Percentiles rank a stretch among this genome's conserved stretches.
These are phyloP conservation scores for Eucalyptus sp. DNA, from an alignment of 345 rosid species.

Conservation along the genomic window DNA sequence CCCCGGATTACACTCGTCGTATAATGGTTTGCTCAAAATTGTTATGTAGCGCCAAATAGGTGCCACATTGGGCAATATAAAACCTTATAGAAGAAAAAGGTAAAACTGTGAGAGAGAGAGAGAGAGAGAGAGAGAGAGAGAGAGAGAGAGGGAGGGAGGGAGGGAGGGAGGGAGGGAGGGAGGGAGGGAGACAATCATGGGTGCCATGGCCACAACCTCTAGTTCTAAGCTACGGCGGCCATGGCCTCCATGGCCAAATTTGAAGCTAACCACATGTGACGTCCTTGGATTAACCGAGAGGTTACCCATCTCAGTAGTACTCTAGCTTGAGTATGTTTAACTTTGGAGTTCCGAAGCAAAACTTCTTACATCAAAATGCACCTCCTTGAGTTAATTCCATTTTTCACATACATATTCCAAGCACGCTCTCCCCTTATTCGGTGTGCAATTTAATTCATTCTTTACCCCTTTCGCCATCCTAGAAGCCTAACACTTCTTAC, in stretches of 20 bases:
- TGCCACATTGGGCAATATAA: not conserved
- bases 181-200: not conserved
- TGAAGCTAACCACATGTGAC: not conserved
- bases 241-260: not conserved
- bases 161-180: not conserved
- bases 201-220: not conserved
- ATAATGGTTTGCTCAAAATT: not conserved
- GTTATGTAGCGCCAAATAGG: not conserved
- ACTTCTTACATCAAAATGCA: not conserved
- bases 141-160: too few relatives aligned
- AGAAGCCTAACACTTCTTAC: not conserved
- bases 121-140: not conserved
- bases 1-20: not conserved
- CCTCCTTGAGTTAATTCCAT: not conserved
- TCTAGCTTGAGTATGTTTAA: not conserved
- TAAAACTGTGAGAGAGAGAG: not conserved
- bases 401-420: not conserved
- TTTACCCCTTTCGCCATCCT: not conserved
- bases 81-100: not conserved
- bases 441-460: not conserved
- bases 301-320: not conserved
- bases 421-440: not conserved
- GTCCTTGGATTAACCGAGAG: not conserved
- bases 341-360: not conserved
- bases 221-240: not conserved